Percentiles rank a stretch among this genome's conserved stretches.
Evolutionary conservation across 108 stramenopile genomes (phyloP).

Genomic region (Cylindrotheca closterium): DNA sequence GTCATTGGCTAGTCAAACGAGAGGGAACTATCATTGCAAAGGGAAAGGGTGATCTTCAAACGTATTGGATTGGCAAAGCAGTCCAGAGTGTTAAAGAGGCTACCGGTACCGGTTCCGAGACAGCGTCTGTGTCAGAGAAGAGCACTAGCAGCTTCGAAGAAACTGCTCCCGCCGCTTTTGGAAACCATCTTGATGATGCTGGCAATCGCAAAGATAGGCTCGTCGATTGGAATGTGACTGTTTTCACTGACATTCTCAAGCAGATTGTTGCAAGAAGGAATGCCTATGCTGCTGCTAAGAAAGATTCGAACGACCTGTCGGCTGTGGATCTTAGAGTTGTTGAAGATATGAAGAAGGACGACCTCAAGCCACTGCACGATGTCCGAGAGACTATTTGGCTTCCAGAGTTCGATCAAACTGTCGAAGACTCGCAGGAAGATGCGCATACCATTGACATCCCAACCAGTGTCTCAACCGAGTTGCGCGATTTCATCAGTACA

Average conservation of each 20-base stretch:
- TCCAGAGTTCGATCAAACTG: too few relatives aligned
- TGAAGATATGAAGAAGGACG: too few relatives aligned
- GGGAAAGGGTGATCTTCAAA: slow-evolving; percentile 17
- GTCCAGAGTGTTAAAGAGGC: neutral
- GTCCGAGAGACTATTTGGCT: too few relatives aligned
- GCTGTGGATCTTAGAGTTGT: too few relatives aligned
- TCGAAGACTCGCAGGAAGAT: too few relatives aligned
- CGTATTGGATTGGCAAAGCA: slow-evolving; percentile 9
- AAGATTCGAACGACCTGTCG: too few relatives aligned
- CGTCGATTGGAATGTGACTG: slow-evolving; percentile 32
- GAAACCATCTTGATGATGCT: neutral
- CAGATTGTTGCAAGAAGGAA: slow-evolving; percentile 20
- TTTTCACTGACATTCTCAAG: slow-evolving; percentile 17
- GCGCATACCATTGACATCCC: slow-evolving; percentile 3
- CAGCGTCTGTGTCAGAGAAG: neutral
- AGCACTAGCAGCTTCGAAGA: too few relatives aligned
- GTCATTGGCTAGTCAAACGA: slow-evolving; percentile 14
- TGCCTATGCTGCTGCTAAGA: too few relatives aligned
- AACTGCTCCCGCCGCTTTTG: neutral
- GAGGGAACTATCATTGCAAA: slow-evolving; percentile 18
- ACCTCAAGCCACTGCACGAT: too few relatives aligned
- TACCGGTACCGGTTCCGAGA: too few relatives aligned
- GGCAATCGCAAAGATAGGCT: slow-evolving; percentile 12
- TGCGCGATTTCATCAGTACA: slow-evolving; percentile 29
- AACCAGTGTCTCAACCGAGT: slow-evolving; percentile 14